These are phyloP conservation scores for Eutrema yunnanense DNA, from an alignment of 345 rosid species.

Conservation along the genomic window DNA sequence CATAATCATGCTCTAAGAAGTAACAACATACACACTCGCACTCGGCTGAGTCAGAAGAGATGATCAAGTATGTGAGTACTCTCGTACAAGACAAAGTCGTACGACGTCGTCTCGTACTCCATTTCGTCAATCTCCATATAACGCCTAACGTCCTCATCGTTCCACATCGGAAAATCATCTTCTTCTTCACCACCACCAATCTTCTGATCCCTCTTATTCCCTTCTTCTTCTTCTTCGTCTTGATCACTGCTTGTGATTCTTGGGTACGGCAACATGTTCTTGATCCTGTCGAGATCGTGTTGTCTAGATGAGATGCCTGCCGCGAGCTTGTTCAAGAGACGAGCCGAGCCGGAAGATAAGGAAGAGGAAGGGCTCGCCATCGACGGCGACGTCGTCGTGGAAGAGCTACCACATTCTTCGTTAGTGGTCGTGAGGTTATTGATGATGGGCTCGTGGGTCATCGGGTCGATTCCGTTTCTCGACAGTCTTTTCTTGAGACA, in stretches of 20 bases:
- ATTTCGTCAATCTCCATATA: not conserved
- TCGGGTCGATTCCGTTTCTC: conserved; percentile 26
- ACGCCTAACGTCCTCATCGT: conserved; percentile 2
- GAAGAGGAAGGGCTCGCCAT: not conserved
- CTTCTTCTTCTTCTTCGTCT: not conserved
- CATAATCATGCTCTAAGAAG: no score
- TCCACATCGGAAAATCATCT: conserved; percentile 1
- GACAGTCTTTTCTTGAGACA: conserved; percentile 14
- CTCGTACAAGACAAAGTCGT: conserved; percentile 2
- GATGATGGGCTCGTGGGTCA: conserved; percentile 28
- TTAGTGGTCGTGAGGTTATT: not conserved
- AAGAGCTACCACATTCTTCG: not conserved
- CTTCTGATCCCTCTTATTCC: not conserved
- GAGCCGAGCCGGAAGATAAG: not conserved
- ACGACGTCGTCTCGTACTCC: conserved; percentile 2
- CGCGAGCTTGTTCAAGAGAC: conserved; percentile 25
- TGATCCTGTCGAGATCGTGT: conserved; percentile 11
- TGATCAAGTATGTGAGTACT: not conserved
- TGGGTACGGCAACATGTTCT: not conserved
- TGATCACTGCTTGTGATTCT: not conserved
- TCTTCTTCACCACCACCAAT: not conserved
- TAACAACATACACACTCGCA: not conserved
- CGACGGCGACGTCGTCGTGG: not conserved
- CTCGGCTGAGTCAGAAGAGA: not conserved
- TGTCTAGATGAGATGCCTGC: conserved; percentile 18